Base-by-base conservation (phyloP, 345 rosid genomes). In the Luvunga scandens region DNA sequence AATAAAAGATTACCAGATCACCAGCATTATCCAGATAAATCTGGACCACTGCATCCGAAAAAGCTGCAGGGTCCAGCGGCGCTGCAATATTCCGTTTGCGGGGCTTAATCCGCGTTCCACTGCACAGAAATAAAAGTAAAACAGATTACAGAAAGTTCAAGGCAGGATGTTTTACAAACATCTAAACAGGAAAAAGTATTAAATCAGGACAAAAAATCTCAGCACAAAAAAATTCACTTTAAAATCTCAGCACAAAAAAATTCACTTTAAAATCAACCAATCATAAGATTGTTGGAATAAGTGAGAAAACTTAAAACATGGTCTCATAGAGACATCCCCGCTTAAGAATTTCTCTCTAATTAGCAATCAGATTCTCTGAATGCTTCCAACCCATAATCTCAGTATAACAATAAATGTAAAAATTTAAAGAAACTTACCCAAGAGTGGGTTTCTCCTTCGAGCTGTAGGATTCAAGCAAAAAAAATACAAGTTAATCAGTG, bases 61-160 rank as follows among this genome's bases (percentile, higher is more conserved):
- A 94, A 33, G 97, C 92, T 80, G 98, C 94, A 94, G 99, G 97
- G 94, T 92, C 98, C 87, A 92, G 87, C 13, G 99, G 98, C 21
- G 95, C 95, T 12, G 98, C 92, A 71, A 96, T 96, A 81, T 96
- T 96, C 91, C 98, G 91, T 88, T 96, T 96, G 98, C 98, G 98
- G 98, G 98, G 87, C 98, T 96, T 96, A 94, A 96, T 96, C 98
- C 98, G 98, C 98, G 98, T 91, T 78, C 99, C 98, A 83, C 98
- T 94, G 85, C 67, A 74, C 60, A 82, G 4, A 53, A 10, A 83
- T 24, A 75, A 21, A 75, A 34, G 31, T 30, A 64, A 66, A 31
- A 28, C 27, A 42, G 5, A 42, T 4, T 4, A 75, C 4, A 9
- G 31, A 75, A 45, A 39, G 45, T 25, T 7, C 21, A 42, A 50